These are phyloP conservation scores for Ephemerocybe angulata DNA, from an alignment of 768 basidiomycete species.

Conservation along the genomic window DNA sequence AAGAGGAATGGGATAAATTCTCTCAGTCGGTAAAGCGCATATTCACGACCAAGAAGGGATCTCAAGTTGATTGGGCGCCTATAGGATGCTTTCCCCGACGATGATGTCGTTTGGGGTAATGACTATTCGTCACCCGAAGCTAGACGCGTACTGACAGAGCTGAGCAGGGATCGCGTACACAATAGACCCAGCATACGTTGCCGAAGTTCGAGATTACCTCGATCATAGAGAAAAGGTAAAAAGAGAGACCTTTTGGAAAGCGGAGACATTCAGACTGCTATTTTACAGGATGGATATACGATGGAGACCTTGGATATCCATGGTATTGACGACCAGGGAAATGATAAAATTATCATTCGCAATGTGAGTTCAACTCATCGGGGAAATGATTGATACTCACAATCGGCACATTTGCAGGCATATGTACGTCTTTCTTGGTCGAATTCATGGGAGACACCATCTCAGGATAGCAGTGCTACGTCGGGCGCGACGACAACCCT, in stretches of 20 bases:
- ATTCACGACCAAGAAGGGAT: too few species aligned
- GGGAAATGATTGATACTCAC: constrained; percentile 3
- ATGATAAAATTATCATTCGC: constrained; percentile 53
- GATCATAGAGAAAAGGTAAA: constrained; percentile 83
- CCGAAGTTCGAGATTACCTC: constrained; percentile 75
- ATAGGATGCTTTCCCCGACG: constrained; percentile 66
- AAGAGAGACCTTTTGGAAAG: neutral
- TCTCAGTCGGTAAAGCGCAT: constrained; percentile 52
- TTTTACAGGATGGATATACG: constrained; percentile 83
- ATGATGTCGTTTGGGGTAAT: constrained; percentile 84
- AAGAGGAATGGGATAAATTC: constrained; percentile 81
- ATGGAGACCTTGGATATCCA: constrained; percentile 75
- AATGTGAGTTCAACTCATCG: constrained; percentile 35
- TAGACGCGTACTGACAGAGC: neutral
- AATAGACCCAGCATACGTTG: constrained; percentile 72
- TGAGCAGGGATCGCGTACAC: constrained; percentile 74
- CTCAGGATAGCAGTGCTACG: constrained; percentile 62
- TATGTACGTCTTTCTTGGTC: constrained; percentile 35
- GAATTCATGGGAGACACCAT: neutral
- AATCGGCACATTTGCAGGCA: constrained; percentile 32
- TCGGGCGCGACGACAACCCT: constrained; percentile 82
- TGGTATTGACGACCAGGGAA: constrained; percentile 47
- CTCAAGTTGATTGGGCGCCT: too few species aligned
- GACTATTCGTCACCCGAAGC: neutral
- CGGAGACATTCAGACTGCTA: neutral